Conservation (phyloP, 768 basidiomycete species). For the Gautieria morchelliformis region DNA sequence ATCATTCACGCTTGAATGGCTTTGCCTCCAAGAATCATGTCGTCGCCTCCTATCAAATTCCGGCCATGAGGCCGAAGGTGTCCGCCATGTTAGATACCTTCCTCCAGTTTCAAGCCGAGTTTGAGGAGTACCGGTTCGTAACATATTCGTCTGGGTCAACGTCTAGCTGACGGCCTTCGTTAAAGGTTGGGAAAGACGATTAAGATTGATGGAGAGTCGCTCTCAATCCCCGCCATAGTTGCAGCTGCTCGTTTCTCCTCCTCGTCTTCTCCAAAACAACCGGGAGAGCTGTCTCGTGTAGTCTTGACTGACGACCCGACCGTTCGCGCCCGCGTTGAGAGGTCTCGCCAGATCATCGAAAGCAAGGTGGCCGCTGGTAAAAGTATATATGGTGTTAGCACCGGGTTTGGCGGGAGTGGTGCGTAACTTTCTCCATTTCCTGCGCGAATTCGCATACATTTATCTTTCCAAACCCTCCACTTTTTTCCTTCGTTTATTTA, state of each 20-base stretch:
- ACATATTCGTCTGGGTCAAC: neutral
- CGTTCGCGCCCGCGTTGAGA: constrained; percentile 44
- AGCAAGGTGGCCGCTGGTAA: constrained; percentile 57
- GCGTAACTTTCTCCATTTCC: constrained; percentile 5
- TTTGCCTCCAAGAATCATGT: neutral
- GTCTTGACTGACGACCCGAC: constrained; percentile 38
- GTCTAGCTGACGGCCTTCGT: neutral
- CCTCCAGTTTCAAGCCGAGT: constrained; percentile 5
- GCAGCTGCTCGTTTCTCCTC: constrained; percentile 58
- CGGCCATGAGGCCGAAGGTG: neutral
- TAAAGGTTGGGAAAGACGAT: constrained; percentile 40
- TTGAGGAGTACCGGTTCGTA: neutral
- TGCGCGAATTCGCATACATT: constrained; percentile 8
- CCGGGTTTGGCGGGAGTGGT: constrained; percentile 83
- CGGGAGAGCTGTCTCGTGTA: constrained; percentile 19
- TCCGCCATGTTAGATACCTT: constrained; percentile 1
- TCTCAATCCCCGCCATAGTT: constrained; percentile 71
- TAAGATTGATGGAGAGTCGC: constrained; percentile 54
- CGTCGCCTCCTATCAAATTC: neutral
- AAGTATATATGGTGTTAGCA: constrained; percentile 78
- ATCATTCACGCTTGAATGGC: neutral
- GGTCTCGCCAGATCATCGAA: constrained; percentile 53
- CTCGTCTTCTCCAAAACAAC: neutral
- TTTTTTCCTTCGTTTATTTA: too few species aligned
- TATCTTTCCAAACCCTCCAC: too few species aligned